These are phyloP conservation scores for Arthrobotrys conoides DNA, from an alignment of 2,329 filamentous ascomycete genomes.

Conservation along the genomic window DNA sequence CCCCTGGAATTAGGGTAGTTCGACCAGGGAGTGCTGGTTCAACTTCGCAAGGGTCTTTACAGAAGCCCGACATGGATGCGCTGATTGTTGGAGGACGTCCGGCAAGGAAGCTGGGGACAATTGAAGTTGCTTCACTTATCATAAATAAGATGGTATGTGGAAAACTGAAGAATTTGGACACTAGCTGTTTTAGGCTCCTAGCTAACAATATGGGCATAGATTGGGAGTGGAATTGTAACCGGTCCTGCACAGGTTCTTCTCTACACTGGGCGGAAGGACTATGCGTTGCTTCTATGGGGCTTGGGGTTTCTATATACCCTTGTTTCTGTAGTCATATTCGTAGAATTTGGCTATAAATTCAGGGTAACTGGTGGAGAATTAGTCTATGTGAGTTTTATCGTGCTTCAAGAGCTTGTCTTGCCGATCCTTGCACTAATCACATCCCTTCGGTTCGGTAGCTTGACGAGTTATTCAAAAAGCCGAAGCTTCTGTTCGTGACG, in stretches of 20 bases:
- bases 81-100: slow-evolving; percentile 43
- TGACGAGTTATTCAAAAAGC: slow-evolving; percentile 66
- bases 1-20: slow-evolving; percentile 13
- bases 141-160: slow-evolving; percentile 48
- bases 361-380: slow-evolving; percentile 68
- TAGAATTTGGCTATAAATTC: slow-evolving; percentile 71
- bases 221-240: slow-evolving; percentile 53
- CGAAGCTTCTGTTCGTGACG: slow-evolving; percentile 66
- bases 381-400: slow-evolving; percentile 68
- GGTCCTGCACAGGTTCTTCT: slow-evolving; percentile 44
- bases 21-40: slow-evolving; percentile 32
- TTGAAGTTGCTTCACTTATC: slow-evolving; percentile 48
- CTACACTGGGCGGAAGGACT: slow-evolving; percentile 42
- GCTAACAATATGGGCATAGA: not conserved
- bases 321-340: slow-evolving; percentile 66
- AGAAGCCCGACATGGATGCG: slow-evolving; percentile 37
- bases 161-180: not conserved
- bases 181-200: not conserved
- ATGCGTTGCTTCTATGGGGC: slow-evolving; percentile 42
- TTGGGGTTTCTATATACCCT: slow-evolving; percentile 48
- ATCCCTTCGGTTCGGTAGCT: slow-evolving; percentile 46
- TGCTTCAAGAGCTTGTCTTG: not conserved
- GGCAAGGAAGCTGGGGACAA: slow-evolving; percentile 46
- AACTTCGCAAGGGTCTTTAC: slow-evolving; percentile 33
- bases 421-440: not conserved